These are phyloP conservation scores for Nepenthes gracilis DNA, from an alignment of 148 eudicot species.

Conservation along the genomic window DNA sequence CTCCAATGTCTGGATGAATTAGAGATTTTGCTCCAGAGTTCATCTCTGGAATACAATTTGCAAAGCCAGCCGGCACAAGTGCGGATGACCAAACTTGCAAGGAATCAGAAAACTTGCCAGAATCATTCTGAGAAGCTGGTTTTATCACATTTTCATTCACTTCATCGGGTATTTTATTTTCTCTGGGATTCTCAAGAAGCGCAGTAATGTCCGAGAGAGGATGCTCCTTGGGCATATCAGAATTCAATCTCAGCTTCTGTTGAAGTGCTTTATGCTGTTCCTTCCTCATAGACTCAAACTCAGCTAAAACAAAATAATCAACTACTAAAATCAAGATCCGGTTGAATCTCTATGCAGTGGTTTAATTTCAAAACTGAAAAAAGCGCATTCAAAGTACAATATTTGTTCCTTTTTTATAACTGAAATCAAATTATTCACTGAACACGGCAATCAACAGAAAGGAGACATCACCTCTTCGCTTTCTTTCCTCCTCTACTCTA, in stretches of 20 bases:
- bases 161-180: constrained; percentile 25
- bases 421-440: background rate
- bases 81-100: constrained; percentile 51
- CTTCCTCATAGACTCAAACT: constrained; percentile 92
- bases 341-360: background rate
- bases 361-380: background rate
- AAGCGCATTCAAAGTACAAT: background rate
- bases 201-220: constrained; percentile 22
- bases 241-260: constrained; percentile 54
- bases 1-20: constrained; percentile 21
- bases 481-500: constrained; percentile 83
- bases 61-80: constrained; percentile 94
- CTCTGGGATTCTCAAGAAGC: constrained; percentile 27
- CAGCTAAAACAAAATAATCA: constrained; percentile 31
- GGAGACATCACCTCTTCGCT: constrained; percentile 63
- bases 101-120: constrained; percentile 34
- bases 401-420: background rate
- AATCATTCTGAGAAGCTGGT: constrained; percentile 32
- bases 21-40: constrained; percentile 31
- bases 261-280: constrained; percentile 82
- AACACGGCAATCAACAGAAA: background rate
- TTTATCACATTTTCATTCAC: constrained; percentile 18
- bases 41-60: constrained; percentile 45
- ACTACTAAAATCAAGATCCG: constrained; percentile 1
- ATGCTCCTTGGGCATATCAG: constrained; percentile 38